Base-by-base conservation (phyloP, 768 basidiomycete genomes). In the Boletus barrowsii region DNA sequence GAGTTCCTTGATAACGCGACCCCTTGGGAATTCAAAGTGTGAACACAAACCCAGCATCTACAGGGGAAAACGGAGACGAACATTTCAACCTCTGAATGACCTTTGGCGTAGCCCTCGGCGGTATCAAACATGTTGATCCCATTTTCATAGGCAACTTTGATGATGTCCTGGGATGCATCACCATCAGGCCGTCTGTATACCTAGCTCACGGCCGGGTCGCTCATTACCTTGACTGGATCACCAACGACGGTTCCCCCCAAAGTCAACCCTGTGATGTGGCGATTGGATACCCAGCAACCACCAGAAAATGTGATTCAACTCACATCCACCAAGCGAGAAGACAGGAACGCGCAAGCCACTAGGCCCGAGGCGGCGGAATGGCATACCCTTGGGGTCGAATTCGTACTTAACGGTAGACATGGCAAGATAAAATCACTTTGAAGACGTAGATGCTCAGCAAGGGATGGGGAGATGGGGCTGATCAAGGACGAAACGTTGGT, bases 11-110 rank as follows among this genome's bases (percentile, higher is more conserved):
- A 83, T 74, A 30, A 79, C 83, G 15, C 79, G 75, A 30, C 83
- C 83, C 61, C 74, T 76, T 26, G 26, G 26, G 26, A 26, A 26
- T 26, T 26, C 26, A 26, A 26, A 36, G 35, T 36, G 35, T 36
- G 35, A 36, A 15, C 35, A 26, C 26, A 26, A 26, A 26, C 26
- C 26, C 26, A 26, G 8, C 4, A 26, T 26, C 26, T 26, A 26
- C 26, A 9, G 26, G 29, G 5, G 18, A 30, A 9, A 29, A 13
- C 1, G 17, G 20, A 29, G 22, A 36, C 56, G 20, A 32, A 77
- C 79, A 85, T 80, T 67, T 85, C 82, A 5, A 66, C 57, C 64
- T 84, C 83, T 44, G 78, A 79, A 47, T 72, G 68, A 17, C 83
- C 83, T 47, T 72, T 64, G 43, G 71, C 65, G 52, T 80, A 79